phyloP scores from a whole-genome alignment of 208 protist genomes.

The Acanthamoeba royreba region DNA sequence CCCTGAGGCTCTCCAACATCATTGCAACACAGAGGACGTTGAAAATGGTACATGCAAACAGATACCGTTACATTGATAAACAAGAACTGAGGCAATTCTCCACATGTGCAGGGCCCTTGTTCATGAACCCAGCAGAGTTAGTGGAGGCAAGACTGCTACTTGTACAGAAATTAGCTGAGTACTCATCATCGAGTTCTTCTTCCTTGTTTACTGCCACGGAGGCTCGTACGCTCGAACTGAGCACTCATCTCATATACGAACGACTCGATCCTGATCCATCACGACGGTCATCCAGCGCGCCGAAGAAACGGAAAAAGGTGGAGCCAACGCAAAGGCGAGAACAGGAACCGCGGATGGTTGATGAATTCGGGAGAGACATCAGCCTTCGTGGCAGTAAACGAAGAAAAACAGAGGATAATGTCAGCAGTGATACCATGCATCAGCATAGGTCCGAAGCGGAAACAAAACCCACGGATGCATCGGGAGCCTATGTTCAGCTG shows the following conservation, averaged over 20 bases:
- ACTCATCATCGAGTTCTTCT: neutral
- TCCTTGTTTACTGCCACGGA: neutral
- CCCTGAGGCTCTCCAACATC: neutral
- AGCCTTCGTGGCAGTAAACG: neutral
- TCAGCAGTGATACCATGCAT: neutral
- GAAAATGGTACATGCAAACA: neutral
- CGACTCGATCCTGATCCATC: neutral
- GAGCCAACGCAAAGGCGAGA: neutral
- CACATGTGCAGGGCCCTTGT: neutral
- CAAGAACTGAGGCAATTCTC: neutral
- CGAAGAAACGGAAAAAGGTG: neutral
- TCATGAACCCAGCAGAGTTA: neutral
- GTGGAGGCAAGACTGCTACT: neutral
- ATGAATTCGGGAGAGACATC: neutral
- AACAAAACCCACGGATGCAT: neutral
- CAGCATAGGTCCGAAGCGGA: neutral
- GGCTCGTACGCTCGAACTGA: neutral
- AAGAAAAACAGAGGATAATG: neutral
- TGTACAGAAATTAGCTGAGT: neutral
- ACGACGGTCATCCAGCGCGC: neutral
- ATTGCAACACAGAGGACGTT: neutral
- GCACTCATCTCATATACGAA: neutral
- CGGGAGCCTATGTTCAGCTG: too few relatives aligned
- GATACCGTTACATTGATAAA: neutral
- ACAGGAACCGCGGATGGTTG: neutral